A percentile compares a stretch with the other conserved stretches of the same genome.
phyloP scores from a whole-genome alignment of 768 basidiomycete genomes.

The Amyloporia xantha region DNA sequence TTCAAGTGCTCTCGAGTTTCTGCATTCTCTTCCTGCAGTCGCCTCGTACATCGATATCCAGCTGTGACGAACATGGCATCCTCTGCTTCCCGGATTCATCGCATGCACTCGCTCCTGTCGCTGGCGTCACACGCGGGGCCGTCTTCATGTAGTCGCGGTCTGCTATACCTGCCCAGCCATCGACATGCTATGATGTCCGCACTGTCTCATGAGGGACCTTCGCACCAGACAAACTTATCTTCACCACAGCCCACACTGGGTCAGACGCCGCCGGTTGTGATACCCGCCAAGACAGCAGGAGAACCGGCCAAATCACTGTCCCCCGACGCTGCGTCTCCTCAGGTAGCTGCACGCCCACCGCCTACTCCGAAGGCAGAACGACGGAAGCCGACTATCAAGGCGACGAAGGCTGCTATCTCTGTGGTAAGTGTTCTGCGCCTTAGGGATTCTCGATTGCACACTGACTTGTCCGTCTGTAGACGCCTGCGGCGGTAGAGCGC shows the following conservation, averaged over 20 bases:
- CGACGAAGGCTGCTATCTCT: slow-evolving; percentile 71
- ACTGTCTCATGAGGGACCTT: slow-evolving; percentile 34
- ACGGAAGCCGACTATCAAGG: slow-evolving; percentile 55
- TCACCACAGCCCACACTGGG: slow-evolving; percentile 17
- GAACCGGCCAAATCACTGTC: slow-evolving; percentile 11
- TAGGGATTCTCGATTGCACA: neutral
- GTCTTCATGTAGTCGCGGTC: slow-evolving; percentile 4
- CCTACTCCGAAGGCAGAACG: slow-evolving; percentile 59
- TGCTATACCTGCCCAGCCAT: slow-evolving; percentile 29
- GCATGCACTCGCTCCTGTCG: too few relatives aligned
- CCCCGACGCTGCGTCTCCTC: slow-evolving; percentile 46
- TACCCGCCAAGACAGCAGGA: slow-evolving; percentile 33
- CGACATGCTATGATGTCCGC: slow-evolving; percentile 69
- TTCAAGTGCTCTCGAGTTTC: too few relatives aligned
- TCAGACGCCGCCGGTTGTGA: slow-evolving; percentile 47
- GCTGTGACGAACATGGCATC: too few relatives aligned
- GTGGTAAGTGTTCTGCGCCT: slow-evolving; percentile 40
- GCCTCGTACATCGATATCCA: too few relatives aligned
- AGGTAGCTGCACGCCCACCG: slow-evolving; percentile 66
- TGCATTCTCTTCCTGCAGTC: too few relatives aligned
- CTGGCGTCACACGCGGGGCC: slow-evolving; percentile 5
- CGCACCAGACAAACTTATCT: slow-evolving; percentile 17
- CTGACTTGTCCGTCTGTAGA: slow-evolving; percentile 38
- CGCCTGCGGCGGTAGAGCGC: slow-evolving; percentile 68
- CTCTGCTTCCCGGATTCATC: too few relatives aligned